Evolutionary conservation across 768 basidiomycete genomes (phyloP).

Genomic region (Cyclocybe aegerita): DNA sequence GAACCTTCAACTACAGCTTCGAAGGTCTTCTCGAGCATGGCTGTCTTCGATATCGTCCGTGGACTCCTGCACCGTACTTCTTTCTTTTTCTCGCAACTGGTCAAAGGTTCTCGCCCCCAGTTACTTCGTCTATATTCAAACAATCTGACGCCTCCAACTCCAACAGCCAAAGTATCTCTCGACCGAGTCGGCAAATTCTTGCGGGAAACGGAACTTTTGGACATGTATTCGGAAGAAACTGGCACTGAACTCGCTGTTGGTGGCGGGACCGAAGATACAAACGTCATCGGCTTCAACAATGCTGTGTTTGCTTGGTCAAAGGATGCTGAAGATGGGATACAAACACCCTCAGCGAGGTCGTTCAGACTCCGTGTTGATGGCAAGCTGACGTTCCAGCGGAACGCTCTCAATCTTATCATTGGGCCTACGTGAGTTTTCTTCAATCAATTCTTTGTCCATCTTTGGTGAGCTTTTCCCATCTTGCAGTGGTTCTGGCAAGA

Average conservation of each 20-base stretch:
- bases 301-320: slow-evolving; percentile 59
- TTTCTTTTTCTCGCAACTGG: slow-evolving; percentile 17
- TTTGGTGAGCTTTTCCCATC: background rate
- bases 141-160: background rate
- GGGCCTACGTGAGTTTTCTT: slow-evolving; percentile 46
- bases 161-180: slow-evolving; percentile 54
- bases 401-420: slow-evolving; percentile 55
- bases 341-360: slow-evolving; percentile 44
- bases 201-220: slow-evolving; percentile 48
- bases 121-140: background rate
- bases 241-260: background rate
- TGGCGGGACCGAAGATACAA: slow-evolving; percentile 5
- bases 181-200: slow-evolving; percentile 49
- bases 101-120: slow-evolving; percentile 25
- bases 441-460: background rate
- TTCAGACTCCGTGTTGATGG: slow-evolving; percentile 54
- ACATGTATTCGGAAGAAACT: slow-evolving; percentile 22
- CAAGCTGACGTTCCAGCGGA: slow-evolving; percentile 53
- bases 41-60: slow-evolving; percentile 63
- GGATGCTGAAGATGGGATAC: slow-evolving; percentile 21
- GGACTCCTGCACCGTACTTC: slow-evolving; percentile 42
- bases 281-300: slow-evolving; percentile 48
- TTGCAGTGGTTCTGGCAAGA: slow-evolving; percentile 53
- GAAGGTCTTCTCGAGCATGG: slow-evolving; percentile 54
- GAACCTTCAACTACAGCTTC: slow-evolving; percentile 33